A percentile compares a stretch with the other conserved stretches of the same genome.
These are phyloP conservation scores for Thelonectria blattea DNA, from an alignment of 2,329 filamentous ascomycete species.

Conservation along the genomic window DNA sequence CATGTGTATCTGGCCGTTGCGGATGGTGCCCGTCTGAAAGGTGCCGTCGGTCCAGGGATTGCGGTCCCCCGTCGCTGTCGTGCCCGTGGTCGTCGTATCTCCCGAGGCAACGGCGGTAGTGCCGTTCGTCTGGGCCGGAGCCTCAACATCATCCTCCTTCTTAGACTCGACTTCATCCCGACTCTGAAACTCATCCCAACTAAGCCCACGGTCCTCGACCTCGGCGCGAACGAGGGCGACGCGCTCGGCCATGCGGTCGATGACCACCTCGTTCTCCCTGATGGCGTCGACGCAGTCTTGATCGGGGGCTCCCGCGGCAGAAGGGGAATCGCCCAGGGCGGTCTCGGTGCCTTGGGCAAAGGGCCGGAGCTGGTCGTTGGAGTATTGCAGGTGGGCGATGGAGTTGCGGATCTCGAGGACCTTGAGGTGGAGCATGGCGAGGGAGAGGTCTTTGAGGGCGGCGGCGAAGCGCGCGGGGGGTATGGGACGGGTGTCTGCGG, in stretches of 20 bases:
- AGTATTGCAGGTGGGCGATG: conserved; percentile 75
- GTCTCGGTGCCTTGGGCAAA: conserved; percentile 62
- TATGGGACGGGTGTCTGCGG: conserved; percentile 67
- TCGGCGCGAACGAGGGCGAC: conserved; percentile 68
- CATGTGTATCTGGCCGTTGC: conserved; percentile 56
- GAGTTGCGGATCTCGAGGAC: conserved; percentile 77
- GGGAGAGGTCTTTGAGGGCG: conserved; percentile 70
- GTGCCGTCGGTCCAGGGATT: conserved; percentile 68
- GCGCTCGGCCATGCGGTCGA: conserved; percentile 70
- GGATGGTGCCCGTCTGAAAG: conserved; percentile 65
- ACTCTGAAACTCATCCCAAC: conserved; percentile 63
- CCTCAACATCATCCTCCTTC: conserved; percentile 20
- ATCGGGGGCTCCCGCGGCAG: conserved; percentile 52
- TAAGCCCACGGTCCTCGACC: conserved; percentile 63
- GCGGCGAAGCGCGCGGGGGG: conserved; percentile 66
- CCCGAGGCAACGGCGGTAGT: conserved; percentile 1
- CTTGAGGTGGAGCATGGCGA: conserved; percentile 73
- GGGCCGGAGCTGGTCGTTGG: conserved; percentile 74
- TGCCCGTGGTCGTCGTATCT: conserved; percentile 2
- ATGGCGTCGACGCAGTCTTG: conserved; percentile 77
- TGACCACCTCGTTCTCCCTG: conserved; percentile 72
- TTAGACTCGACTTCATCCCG: conserved; percentile 51
- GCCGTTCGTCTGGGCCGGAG: conserved; percentile 12
- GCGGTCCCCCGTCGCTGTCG: conserved; percentile 32
- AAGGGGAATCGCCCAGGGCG: conserved; percentile 32